Conservation (phyloP, 805 yeast genomes). For the fission yeast (Schizosaccharomyces pombe) region DNA sequence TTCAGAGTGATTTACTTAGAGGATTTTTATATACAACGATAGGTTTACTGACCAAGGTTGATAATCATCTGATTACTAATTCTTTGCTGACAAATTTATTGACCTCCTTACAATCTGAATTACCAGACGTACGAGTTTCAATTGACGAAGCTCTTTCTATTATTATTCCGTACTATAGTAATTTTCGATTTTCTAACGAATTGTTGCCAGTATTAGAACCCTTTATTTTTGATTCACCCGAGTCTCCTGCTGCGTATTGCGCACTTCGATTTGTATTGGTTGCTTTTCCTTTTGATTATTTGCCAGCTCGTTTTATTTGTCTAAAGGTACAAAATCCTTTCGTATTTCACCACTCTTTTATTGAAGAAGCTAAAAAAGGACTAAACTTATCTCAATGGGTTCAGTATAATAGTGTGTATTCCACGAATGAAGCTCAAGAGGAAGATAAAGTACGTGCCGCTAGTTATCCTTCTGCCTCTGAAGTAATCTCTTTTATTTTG, state of each 20-base stretch:
- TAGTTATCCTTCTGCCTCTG: neutral
- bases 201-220: neutral
- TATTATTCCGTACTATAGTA: neutral
- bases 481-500: neutral
- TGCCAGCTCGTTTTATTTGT: neutral
- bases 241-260: neutral
- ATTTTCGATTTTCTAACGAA: neutral
- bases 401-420: neutral
- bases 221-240: neutral
- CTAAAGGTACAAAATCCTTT: neutral
- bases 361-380: slow-evolving; percentile 2
- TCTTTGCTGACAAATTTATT: neutral
- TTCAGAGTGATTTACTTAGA: neutral
- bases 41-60: neutral
- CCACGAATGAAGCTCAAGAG: neutral
- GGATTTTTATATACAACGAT: neutral
- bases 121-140: neutral
- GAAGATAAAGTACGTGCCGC: neutral
- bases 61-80: neutral
- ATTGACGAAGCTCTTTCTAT: slow-evolving; percentile 2
- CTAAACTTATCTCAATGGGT: neutral
- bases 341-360: neutral
- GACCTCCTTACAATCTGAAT: neutral
- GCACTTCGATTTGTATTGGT: neutral
- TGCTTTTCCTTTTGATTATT: neutral